Evolutionary conservation across 2,329 filamentous ascomycete species (phyloP), one percentile per base, ranked within the genome.

Genomic region (Mycosphaerella arachidis): DNA sequence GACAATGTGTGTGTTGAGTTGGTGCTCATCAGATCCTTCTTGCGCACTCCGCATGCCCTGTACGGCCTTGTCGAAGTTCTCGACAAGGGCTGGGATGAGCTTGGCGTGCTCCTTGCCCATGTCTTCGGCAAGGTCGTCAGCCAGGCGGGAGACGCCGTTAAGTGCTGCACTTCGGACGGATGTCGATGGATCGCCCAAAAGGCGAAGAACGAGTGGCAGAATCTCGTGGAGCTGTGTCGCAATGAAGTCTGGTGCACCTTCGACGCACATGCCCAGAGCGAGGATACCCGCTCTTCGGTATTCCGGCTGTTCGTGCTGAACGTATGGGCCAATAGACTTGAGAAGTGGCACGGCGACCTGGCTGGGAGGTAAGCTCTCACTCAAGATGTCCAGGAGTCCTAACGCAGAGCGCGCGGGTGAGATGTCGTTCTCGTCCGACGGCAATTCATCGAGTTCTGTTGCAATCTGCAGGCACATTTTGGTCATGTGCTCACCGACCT

Each of bases 201-300:
- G 83, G 70, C 86, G 86, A 59, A 97, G 82, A 60, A 97, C 86
- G 68, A 90, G 82, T 53, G 94, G 94, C 74, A 97, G 85, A 66
- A 97, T 89, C 66, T 88, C 84, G 71, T 88, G 83, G 63, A 97
- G 85, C 77, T 99, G 94, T 20, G 92, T 96, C 65, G 91, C 91
- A 71, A 97, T 92, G 77, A 97, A 99, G 75, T 99, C 94, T 16
- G 94, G 94, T 31, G 94, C 93, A 68, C 94, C 94, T 80, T 97
- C 94, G 56, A 96, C 93, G 68, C 91, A 93, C 80, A 93, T 95
- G 61, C 93, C 93, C 5, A 99, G 84, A 53, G 93, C 89, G 63
- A 97, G 83, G 72, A 97, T 94, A 76, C 90, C 92, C 57, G 93
- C 92, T 76, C 93, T 90, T 61, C 93, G 88, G 78, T 89, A 89